Base-by-base conservation (phyloP, 1,284 basidiomycete genomes). In the Naganishia cerealis region DNA sequence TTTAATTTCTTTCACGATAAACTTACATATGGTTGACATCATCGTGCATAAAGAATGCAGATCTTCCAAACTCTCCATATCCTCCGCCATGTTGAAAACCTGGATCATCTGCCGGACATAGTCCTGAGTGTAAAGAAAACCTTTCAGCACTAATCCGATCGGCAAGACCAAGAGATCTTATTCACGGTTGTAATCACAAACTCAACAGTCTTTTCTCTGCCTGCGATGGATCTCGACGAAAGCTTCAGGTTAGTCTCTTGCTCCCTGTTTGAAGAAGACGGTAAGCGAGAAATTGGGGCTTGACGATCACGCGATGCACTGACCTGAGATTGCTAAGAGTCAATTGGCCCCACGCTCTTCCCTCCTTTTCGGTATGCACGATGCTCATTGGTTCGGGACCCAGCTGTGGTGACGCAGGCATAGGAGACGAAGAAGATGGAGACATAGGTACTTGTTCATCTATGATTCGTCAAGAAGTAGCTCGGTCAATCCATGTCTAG, bases 1-100 rank as follows among this genome's bases (percentile, higher is more conserved):
- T 52, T 38, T 2, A 33, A n/a, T 2, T 15, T 7, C 15, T 15
- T 5, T n/a, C 10, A 8, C n/a, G n/a, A n/a, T 36, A 18, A 40
- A 86, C 92, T 79, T 80, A 96, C 94, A 83, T 75, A 99, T 95
- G 13, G 91, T 92, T 80, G 97, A 94, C 88, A 96, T 94, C 72
- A 97, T 86, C 72, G 86, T 88, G 82, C 92, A 98, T 55, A 99
- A 80, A 4, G 90, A 87, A 81, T 98, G 95, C 65, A 99, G 82
- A 74, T 93, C 90, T 50, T 89, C 87, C 70, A 99, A 76, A 73
- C 87, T 91, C 81, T 98, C 94, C 73, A 94, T 83, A 76, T 96
- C 93, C 81, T 99, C 95, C 29, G 95, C 94, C 73, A 88, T 87
- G 68, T 87, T 84, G 79, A 96, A 86, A 52, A 96, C 88, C 65